Conservation (phyloP, 1,284 basidiomycete species). For the Fistulina hepatica region DNA sequence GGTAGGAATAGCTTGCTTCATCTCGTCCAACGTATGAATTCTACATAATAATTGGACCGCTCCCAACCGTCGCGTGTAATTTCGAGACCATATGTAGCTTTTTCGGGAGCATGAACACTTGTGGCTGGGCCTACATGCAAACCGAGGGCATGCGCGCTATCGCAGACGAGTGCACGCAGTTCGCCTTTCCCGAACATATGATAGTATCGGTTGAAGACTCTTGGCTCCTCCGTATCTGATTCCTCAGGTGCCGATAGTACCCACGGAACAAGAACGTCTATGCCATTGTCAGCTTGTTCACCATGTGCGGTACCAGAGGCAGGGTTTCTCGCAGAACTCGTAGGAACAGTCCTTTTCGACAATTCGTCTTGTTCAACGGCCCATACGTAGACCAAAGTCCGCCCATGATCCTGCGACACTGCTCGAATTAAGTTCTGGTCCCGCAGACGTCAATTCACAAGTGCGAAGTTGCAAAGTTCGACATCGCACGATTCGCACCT, state of each 20-base stretch:
- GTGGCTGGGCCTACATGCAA: conserved; percentile 37
- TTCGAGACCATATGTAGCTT: conserved; percentile 36
- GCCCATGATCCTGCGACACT: conserved; percentile 55
- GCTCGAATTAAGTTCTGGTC: conserved; percentile 53
- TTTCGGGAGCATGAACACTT: conserved; percentile 8
- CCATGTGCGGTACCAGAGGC: no score
- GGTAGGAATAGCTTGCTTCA: no score
- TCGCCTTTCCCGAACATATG: conserved; percentile 86
- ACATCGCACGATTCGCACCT: conserved; percentile 33
- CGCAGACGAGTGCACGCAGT: conserved; percentile 46
- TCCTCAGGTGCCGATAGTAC: conserved; percentile 21
- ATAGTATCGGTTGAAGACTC: conserved; percentile 80
- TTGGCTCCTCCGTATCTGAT: conserved; percentile 17
- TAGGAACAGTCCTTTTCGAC: conserved; percentile 62
- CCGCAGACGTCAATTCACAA: conserved; percentile 3
- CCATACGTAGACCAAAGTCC: conserved; percentile 96
- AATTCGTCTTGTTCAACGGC: conserved; percentile 86
- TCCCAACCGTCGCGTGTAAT: conserved; percentile 78
- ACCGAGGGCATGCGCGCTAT: conserved; percentile 52
- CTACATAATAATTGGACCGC: conserved; percentile 73
- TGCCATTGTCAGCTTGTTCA: conserved; percentile 20
- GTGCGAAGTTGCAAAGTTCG: neutral
- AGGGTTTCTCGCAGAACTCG: no score
- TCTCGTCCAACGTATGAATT: conserved; percentile 60
- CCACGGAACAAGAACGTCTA: conserved; percentile 42